These are phyloP conservation scores for Candida odintsovae DNA, from an alignment of 805 yeast species.

Conservation along the genomic window DNA sequence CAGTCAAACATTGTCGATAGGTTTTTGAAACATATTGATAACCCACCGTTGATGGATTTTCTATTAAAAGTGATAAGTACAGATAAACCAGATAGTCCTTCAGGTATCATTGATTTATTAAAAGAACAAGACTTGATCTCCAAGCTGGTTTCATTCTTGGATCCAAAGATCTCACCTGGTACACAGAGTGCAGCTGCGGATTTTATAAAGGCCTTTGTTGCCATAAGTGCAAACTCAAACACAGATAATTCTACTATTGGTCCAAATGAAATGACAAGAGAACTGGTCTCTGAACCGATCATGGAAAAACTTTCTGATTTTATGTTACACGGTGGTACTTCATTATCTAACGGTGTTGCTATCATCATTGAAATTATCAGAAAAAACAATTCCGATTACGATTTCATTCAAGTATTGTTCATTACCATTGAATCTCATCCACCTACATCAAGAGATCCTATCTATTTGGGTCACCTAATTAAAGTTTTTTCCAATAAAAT, in stretches of 20 bases:
- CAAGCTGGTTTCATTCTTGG: conserved; percentile 62
- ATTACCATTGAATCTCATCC: conserved; percentile 85
- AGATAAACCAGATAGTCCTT: conserved; percentile 84
- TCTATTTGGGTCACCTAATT: conserved; percentile 83
- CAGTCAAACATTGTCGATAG: conserved; percentile 71
- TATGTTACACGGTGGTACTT: conserved; percentile 81
- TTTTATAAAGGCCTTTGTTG: conserved; percentile 86
- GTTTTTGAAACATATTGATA: conserved; percentile 80
- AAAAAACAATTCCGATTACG: conserved; percentile 95
- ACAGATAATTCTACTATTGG: conserved; percentile 90
- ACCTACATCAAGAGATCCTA: conserved; percentile 88
- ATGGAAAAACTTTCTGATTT: conserved; percentile 62
- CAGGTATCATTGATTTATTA: conserved; percentile 76
- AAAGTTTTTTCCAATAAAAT: conserved; percentile 70
- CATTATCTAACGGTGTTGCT: conserved; percentile 91
- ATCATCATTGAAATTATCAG: conserved; percentile 90
- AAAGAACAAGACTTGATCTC: conserved; percentile 71
- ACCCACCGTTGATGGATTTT: conserved; percentile 93
- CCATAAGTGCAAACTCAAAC: conserved; percentile 89
- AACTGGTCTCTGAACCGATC: conserved; percentile 72
- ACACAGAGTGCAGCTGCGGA: conserved; percentile 94
- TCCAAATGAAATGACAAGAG: conserved; percentile 90
- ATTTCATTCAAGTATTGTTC: conserved; percentile 76
- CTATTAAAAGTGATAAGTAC: conserved; percentile 84
- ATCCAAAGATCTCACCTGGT: conserved; percentile 60